Evolutionary conservation across 1,139 yeast genomes (phyloP).

Genomic region (Nakaseomyces nivariensis): DNA sequence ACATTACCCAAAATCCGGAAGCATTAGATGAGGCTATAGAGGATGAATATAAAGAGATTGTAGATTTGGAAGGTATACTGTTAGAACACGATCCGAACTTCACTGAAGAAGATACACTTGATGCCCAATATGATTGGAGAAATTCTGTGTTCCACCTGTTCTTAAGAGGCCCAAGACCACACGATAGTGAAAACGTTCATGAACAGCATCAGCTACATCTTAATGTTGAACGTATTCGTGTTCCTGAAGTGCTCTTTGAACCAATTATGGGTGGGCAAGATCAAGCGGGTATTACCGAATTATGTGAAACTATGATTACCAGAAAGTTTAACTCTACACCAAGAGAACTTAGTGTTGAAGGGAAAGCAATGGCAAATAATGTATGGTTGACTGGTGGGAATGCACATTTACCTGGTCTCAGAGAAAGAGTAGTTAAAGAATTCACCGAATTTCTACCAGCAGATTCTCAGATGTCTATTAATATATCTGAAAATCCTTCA

Average conservation of each 20-base stretch:
- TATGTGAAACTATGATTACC: slow-evolving; percentile 56
- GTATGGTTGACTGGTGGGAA: slow-evolving; percentile 84
- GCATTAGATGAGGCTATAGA: slow-evolving; percentile 58
- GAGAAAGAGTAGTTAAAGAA: slow-evolving; percentile 55
- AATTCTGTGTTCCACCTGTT: slow-evolving; percentile 72
- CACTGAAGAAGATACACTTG: slow-evolving; percentile 74
- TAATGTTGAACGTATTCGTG: slow-evolving; percentile 81
- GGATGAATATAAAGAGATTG: slow-evolving; percentile 51
- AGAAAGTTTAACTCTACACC: slow-evolving; percentile 54
- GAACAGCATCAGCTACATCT: slow-evolving; percentile 83
- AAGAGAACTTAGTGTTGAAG: slow-evolving; percentile 26
- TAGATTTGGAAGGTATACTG: slow-evolving; percentile 61
- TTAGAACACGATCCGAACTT: slow-evolving; percentile 77
- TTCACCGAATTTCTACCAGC: slow-evolving; percentile 63
- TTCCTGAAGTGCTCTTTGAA: slow-evolving; percentile 86
- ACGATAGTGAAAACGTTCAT: slow-evolving; percentile 51
- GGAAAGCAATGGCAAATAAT: slow-evolving; percentile 39
- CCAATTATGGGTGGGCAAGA: slow-evolving; percentile 95
- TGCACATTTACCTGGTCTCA: slow-evolving; percentile 54
- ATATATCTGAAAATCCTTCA: slow-evolving; percentile 56
- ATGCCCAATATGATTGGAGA: slow-evolving; percentile 79
- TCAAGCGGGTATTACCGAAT: slow-evolving; percentile 83
- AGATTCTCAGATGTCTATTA: slow-evolving; percentile 51
- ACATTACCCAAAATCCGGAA: slow-evolving; percentile 64
- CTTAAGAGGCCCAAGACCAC: slow-evolving; percentile 78